These are phyloP conservation scores for Acacia confusa DNA, from an alignment of 306 rosid species.

Conservation along the genomic window DNA sequence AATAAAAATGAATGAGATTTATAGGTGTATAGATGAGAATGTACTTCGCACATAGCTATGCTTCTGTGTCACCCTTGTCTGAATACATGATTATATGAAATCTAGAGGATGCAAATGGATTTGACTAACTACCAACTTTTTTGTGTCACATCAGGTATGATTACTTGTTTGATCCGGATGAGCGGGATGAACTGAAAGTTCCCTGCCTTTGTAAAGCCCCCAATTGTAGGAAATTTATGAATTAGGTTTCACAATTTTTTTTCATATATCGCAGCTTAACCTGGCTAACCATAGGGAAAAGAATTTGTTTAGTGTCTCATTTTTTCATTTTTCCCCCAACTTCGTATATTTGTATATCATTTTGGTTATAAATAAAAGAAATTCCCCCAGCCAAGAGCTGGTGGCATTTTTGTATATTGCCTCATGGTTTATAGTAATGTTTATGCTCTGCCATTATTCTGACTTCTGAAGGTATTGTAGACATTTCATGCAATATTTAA, in stretches of 20 bases:
- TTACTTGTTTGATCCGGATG: constrained; percentile 92
- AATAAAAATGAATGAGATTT: not conserved
- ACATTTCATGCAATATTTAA: not conserved
- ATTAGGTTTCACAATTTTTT: constrained; percentile 48
- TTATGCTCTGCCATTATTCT: constrained; percentile 14
- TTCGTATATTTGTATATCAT: constrained; percentile 39
- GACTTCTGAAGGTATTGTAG: not conserved
- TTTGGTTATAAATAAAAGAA: constrained; percentile 34
- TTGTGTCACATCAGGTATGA: constrained; percentile 65
- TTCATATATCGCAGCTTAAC: constrained; percentile 33
- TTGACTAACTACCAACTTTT: not conserved
- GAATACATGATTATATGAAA: not conserved
- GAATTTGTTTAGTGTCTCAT: constrained; percentile 21
- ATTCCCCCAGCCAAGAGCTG: constrained; percentile 34
- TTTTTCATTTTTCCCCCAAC: not conserved
- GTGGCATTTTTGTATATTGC: constrained; percentile 40
- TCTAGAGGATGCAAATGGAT: not conserved
- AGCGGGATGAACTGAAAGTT: constrained; percentile 79
- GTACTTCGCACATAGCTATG: not conserved
- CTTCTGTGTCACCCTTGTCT: not conserved
- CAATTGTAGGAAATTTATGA: constrained; percentile 81
- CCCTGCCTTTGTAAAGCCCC: constrained; percentile 88
- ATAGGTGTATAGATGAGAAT: not conserved
- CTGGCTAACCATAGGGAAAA: constrained; percentile 45
- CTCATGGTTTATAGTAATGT: not conserved